Evolutionary conservation across 2,329 filamentous ascomycete genomes (phyloP).

Genomic region (Rutstroemia sp.): DNA sequence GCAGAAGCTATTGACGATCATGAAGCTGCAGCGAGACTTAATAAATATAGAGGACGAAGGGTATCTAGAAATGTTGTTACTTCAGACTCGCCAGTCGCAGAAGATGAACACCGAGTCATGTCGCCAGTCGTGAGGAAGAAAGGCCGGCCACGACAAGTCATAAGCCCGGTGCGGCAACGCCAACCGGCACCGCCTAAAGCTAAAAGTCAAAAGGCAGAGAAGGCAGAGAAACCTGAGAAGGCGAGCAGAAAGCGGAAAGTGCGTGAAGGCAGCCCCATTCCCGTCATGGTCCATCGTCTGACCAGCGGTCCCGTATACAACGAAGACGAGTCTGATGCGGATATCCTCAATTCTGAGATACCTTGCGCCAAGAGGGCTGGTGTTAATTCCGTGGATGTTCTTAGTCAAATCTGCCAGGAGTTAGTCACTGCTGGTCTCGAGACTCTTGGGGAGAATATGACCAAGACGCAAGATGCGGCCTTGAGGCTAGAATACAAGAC

Average conservation of each 20-base stretch:
- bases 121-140: conserved; percentile 10
- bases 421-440: conserved; percentile 45
- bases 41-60: conserved; percentile 34
- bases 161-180: conserved; percentile 18
- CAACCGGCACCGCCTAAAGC: conserved; percentile 28
- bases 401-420: conserved; percentile 54
- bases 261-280: conserved; percentile 39
- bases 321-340: conserved; percentile 35
- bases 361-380: conserved; percentile 45
- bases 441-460: conserved; percentile 38
- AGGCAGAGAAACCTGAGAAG: background rate
- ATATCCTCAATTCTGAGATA: conserved; percentile 44
- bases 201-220: conserved; percentile 21
- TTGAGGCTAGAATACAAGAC: conserved; percentile 46
- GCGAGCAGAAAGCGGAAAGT: conserved; percentile 21
- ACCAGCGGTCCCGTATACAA: conserved; percentile 38
- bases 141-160: conserved; percentile 7
- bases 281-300: conserved; percentile 55
- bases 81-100: conserved; percentile 33
- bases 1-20: conserved; percentile 30
- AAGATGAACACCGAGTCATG: conserved; percentile 19
- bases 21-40: conserved; percentile 29
- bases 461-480: conserved; percentile 37
- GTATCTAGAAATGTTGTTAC: conserved; percentile 23
- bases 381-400: conserved; percentile 56